These are phyloP conservation scores for Metarhizium sp. DNA, from an alignment of 2,329 filamentous ascomycete genomes.

Conservation along the genomic window DNA sequence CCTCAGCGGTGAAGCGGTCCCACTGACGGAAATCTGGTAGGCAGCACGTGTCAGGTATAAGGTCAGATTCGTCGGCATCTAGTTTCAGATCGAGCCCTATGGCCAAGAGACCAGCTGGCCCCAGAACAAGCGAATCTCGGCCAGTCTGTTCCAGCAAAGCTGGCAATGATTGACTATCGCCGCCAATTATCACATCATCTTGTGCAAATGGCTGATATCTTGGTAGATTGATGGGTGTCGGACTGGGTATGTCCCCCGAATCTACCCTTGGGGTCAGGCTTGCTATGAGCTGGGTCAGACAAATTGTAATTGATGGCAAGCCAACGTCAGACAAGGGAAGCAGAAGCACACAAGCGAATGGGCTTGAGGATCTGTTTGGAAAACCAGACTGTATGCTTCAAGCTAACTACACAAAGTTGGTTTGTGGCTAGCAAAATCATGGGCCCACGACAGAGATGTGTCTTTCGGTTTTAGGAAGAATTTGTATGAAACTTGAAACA, in stretches of 20 bases:
- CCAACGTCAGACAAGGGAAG: neutral
- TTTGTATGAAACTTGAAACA: neutral
- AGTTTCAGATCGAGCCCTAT: constrained; percentile 46
- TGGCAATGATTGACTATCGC: constrained; percentile 31
- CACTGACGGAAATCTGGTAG: constrained; percentile 45
- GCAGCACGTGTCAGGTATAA: constrained; percentile 44
- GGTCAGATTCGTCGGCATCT: constrained; percentile 35
- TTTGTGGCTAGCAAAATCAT: neutral
- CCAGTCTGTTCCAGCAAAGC: constrained; percentile 42
- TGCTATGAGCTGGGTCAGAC: constrained; percentile 15
- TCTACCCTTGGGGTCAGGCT: constrained; percentile 23
- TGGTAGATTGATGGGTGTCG: constrained; percentile 46
- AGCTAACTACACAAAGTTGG: neutral
- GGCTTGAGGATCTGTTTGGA: neutral
- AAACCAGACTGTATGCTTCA: neutral
- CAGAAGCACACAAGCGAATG: neutral
- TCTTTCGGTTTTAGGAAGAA: no score
- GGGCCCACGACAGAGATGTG: neutral
- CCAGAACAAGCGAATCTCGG: constrained; percentile 30
- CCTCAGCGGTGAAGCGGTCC: constrained; percentile 38
- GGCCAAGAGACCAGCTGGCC: constrained; percentile 42
- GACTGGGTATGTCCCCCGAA: constrained; percentile 44
- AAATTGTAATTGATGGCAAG: neutral
- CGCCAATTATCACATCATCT: constrained; percentile 19
- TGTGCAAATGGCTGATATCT: constrained; percentile 29